Percentiles rank a stretch among this genome's conserved stretches.
These are phyloP conservation scores for Neofusicoccum parvum DNA, from an alignment of 2,329 filamentous ascomycete species.

Conservation along the genomic window DNA sequence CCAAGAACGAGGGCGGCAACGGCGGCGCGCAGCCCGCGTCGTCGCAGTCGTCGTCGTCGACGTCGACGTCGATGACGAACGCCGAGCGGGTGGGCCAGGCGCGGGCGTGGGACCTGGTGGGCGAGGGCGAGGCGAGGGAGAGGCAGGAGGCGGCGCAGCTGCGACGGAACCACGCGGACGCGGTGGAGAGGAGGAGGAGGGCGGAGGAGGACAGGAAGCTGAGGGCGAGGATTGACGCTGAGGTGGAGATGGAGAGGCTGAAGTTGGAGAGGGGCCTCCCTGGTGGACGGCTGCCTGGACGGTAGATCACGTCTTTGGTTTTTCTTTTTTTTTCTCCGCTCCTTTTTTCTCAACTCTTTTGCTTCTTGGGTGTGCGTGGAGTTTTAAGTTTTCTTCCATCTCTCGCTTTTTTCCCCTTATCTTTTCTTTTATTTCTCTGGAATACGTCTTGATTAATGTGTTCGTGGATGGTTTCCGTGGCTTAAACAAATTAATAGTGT, in stretches of 20 bases:
- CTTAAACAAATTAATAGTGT: no score
- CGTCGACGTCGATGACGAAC: no score
- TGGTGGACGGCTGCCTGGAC: background rate
- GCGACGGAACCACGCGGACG: no score
- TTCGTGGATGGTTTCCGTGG: no score
- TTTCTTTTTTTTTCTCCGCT: background rate
- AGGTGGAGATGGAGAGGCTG: background rate
- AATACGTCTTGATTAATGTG: no score
- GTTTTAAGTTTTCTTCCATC: no score
- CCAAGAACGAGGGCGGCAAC: no score
- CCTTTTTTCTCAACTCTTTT: background rate
- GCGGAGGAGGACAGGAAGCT: background rate
- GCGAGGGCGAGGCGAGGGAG: background rate
- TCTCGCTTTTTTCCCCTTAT: no score
- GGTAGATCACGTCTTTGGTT: no score
- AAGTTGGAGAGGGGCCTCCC: background rate
- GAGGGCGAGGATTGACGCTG: background rate
- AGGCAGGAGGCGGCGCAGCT: background rate
- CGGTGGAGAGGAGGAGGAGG: background rate
- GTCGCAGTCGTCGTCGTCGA: no score
- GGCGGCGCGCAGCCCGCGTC: no score
- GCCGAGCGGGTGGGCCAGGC: background rate
- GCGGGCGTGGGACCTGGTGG: background rate
- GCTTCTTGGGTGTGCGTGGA: background rate
- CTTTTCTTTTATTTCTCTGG: no score